These are phyloP conservation scores for Cadophora malorum DNA, from an alignment of 2,329 filamentous ascomycete genomes.

Conservation along the genomic window DNA sequence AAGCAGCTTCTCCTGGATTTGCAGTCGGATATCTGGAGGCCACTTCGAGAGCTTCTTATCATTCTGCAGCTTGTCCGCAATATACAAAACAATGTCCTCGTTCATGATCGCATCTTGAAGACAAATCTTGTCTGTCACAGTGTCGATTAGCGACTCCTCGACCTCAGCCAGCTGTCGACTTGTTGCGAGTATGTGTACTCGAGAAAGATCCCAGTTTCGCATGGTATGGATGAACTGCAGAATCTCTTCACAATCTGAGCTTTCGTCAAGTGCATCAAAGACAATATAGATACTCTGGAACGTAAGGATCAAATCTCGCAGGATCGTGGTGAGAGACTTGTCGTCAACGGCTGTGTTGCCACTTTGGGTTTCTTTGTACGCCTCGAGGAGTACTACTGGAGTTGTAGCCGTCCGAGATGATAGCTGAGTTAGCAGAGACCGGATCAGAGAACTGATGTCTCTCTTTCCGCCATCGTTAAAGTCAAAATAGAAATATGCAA, in stretches of 20 bases:
- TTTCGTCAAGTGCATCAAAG: constrained; percentile 50
- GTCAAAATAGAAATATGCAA: constrained; percentile 51
- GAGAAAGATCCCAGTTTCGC: constrained; percentile 26
- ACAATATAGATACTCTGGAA: constrained; percentile 47
- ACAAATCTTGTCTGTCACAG: constrained; percentile 32
- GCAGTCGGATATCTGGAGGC: constrained; percentile 36
- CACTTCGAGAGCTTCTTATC: constrained; percentile 40
- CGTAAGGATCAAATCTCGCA: constrained; percentile 31
- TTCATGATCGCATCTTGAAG: constrained; percentile 33
- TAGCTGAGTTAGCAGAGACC: constrained; percentile 47
- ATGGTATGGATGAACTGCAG: constrained; percentile 42
- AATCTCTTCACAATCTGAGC: constrained; percentile 38
- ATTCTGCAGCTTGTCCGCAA: constrained; percentile 38
- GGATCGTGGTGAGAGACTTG: constrained; percentile 23
- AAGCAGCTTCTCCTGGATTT: constrained; percentile 42
- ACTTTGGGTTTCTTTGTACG: constrained; percentile 26
- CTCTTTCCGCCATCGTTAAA: constrained; percentile 48
- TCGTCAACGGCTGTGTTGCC: constrained; percentile 22
- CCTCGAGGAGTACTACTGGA: constrained; percentile 24
- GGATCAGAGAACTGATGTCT: constrained; percentile 44
- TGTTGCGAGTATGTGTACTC: constrained; percentile 40
- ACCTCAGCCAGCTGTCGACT: constrained; percentile 48
- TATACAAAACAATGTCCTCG: constrained; percentile 43
- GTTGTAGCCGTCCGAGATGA: constrained; percentile 39
- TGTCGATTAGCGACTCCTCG: constrained; percentile 37